phyloP scores from a whole-genome alignment of 2,329 filamentous ascomycete species.

The Fusarium bulbicola region DNA sequence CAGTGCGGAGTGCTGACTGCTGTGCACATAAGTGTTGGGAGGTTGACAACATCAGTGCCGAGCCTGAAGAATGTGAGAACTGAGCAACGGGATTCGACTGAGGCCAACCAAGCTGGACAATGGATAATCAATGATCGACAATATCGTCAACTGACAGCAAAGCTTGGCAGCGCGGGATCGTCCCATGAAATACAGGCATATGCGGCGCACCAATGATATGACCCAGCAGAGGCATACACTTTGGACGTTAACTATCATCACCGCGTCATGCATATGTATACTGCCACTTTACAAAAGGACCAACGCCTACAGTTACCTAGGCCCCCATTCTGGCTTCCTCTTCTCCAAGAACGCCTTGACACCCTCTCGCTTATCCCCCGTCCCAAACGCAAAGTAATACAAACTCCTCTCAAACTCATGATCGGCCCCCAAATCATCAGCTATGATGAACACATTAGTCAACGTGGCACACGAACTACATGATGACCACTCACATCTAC shows the following conservation, averaged over 20 bases:
- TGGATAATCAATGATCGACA: conserved; percentile 3
- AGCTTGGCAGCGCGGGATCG: background rate
- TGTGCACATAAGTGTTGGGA: background rate
- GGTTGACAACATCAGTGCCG: background rate
- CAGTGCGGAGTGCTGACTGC: background rate
- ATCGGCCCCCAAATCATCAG: conserved; percentile 40
- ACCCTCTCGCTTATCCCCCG: conserved; percentile 44
- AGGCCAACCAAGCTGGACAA: background rate
- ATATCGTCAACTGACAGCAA: background rate
- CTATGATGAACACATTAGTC: conserved; percentile 14
- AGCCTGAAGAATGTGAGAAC: background rate
- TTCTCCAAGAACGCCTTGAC: conserved; percentile 46
- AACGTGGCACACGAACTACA: background rate
- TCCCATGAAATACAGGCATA: background rate
- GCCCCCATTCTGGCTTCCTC: conserved; percentile 32
- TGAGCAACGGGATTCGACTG: background rate
- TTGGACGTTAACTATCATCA: background rate
- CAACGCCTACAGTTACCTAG: background rate
- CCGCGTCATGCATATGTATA: background rate
- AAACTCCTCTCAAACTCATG: conserved; percentile 48
- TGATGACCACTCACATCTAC: conserved; percentile 34
- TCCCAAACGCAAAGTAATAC: conserved; percentile 50
- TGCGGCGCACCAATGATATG: background rate
- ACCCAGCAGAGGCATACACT: background rate
- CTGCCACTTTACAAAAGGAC: background rate